These are phyloP conservation scores for Aspergillus costaricaensis DNA, from an alignment of 2,329 filamentous ascomycete genomes.

Conservation along the genomic window DNA sequence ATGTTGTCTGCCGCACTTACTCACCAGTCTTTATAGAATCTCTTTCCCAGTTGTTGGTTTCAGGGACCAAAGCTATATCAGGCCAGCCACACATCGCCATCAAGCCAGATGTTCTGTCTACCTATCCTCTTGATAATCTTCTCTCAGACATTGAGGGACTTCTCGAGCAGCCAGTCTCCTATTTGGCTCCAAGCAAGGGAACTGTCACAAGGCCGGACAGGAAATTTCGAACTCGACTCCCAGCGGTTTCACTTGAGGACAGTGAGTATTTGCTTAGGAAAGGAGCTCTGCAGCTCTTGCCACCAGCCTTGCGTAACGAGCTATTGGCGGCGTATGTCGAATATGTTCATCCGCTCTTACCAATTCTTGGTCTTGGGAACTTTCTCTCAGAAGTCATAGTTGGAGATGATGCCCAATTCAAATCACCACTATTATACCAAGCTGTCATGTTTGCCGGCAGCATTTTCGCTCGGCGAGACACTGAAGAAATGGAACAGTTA, in stretches of 20 bases:
- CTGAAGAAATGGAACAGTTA: slow-evolving; percentile 6
- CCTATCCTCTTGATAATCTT: neutral
- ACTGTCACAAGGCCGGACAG: neutral
- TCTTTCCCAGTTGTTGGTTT: neutral
- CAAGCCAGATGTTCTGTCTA: neutral
- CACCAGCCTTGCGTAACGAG: neutral
- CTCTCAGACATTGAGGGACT: neutral
- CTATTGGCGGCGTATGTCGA: slow-evolving; percentile 11
- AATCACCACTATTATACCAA: slow-evolving; percentile 15
- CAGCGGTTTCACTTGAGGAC: neutral
- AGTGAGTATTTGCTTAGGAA: neutral
- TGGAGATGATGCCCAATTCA: slow-evolving; percentile 10
- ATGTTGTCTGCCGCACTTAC: neutral
- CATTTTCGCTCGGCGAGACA: slow-evolving; percentile 10
- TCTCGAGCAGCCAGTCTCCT: neutral
- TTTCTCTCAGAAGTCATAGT: slow-evolving; percentile 12
- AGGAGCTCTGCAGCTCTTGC: neutral
- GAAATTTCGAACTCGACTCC: neutral
- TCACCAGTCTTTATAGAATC: neutral
- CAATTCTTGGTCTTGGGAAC: slow-evolving; percentile 11
- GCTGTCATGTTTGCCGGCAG: slow-evolving; percentile 19
- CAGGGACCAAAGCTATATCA: neutral
- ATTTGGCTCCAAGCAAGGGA: neutral
- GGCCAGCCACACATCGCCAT: neutral
- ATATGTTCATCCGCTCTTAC: slow-evolving; percentile 17